Percentiles rank a stretch among this genome's conserved stretches.
phyloP scores from a whole-genome alignment of 441 rosid genomes.

The Daphne laureola region DNA sequence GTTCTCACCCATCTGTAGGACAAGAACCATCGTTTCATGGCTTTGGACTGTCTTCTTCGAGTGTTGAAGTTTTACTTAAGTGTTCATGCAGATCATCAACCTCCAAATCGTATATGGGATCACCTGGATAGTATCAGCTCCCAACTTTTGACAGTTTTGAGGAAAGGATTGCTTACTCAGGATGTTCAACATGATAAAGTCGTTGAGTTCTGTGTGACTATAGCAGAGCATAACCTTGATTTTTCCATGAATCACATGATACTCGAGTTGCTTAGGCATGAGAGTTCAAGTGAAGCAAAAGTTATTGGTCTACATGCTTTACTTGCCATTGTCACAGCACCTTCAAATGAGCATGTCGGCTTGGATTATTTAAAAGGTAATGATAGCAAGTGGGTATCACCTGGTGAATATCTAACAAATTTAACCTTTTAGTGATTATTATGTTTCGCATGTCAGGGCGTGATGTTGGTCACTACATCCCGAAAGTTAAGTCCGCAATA shows the following conservation, averaged over 20 bases:
- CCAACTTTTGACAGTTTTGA: slow-evolving; percentile 73
- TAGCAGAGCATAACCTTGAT: slow-evolving; percentile 95
- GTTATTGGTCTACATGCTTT: slow-evolving; percentile 93
- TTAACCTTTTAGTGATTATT: slow-evolving; percentile 1
- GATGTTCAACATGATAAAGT: slow-evolving; percentile 95
- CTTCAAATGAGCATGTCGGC: slow-evolving; percentile 77
- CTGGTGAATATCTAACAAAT: slow-evolving; percentile 10
- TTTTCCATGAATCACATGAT: slow-evolving; percentile 96
- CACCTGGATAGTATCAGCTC: slow-evolving; percentile 91
- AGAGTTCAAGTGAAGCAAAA: slow-evolving; percentile 89
- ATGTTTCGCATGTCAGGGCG: slow-evolving; percentile 42
- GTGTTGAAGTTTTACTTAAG: slow-evolving; percentile 87
- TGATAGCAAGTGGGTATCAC: slow-evolving; percentile 16
- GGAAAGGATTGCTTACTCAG: slow-evolving; percentile 90
- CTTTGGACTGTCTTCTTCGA: slow-evolving; percentile 91
- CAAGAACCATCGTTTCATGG: slow-evolving; percentile 93
- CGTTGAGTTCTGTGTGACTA: slow-evolving; percentile 90
- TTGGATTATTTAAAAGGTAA: slow-evolving; percentile 83
- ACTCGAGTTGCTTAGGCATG: slow-evolving; percentile 87
- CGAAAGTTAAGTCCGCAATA: slow-evolving; percentile 93
- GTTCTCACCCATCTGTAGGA: slow-evolving; percentile 39
- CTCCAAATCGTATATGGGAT: slow-evolving; percentile 91
- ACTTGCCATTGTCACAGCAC: slow-evolving; percentile 87
- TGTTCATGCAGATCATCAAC: slow-evolving; percentile 84
- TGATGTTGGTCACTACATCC: slow-evolving; percentile 84